Conservation (phyloP, 106 monocot species). For the Chionographis japonica region DNA sequence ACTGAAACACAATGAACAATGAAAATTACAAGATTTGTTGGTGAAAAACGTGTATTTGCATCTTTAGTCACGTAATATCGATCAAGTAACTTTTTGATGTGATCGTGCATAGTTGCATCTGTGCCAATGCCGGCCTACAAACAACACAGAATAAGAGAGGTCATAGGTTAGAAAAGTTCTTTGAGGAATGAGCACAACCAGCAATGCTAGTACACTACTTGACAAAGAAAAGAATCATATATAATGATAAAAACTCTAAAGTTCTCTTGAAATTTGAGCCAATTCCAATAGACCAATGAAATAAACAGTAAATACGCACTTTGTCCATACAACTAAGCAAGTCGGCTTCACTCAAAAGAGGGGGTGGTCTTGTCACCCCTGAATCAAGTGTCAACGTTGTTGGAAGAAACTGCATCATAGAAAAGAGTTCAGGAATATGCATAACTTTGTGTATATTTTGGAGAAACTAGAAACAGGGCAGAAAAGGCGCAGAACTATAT, state of each 20-base stretch:
- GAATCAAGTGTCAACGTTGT: conserved; percentile 85
- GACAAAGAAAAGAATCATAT: not conserved
- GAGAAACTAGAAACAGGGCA: too few species aligned
- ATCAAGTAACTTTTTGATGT: conserved; percentile 97
- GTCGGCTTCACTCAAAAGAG: conserved; percentile 96
- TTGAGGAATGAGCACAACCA: not conserved
- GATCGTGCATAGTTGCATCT: conserved; percentile 99
- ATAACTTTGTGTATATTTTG: not conserved
- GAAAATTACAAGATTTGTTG: conserved; percentile 80
- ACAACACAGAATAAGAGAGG: conserved; percentile 12
- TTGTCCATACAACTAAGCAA: conserved; percentile 97
- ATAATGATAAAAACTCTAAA: not conserved
- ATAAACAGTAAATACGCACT: conserved; percentile 22
- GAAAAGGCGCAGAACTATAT: too few species aligned
- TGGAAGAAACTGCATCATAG: conserved; percentile 80
- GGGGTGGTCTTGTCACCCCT: conserved; percentile 91
- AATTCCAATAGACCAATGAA: not conserved
- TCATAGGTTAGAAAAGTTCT: not conserved
- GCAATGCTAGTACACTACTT: not conserved
- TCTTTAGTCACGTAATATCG: conserved; percentile 90
- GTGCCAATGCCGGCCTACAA: conserved; percentile 92
- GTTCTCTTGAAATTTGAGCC: not conserved
- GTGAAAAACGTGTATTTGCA: conserved; percentile 85
- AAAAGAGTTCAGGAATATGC: conserved; percentile 12
- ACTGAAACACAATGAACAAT: not conserved